phyloP scores from a whole-genome alignment of 441 rosid species.

The Gossypium gossypioides region DNA sequence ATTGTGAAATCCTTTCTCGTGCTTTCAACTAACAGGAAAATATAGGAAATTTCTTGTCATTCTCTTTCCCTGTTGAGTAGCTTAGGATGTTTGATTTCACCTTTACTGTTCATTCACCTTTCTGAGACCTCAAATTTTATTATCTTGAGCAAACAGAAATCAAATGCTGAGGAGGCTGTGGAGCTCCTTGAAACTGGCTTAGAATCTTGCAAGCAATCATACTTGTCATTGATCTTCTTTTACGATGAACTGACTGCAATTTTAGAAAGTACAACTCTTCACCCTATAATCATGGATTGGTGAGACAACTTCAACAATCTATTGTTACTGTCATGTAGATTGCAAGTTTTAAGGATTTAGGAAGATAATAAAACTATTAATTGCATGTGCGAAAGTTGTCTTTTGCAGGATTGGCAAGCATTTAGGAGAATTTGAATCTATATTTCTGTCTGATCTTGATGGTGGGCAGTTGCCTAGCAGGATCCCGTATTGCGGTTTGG shows the following conservation, averaged over 20 bases:
- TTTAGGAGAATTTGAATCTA: constrained; percentile 71
- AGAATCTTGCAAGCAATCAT: constrained; percentile 58
- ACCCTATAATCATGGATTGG: constrained; percentile 73
- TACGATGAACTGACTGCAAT: constrained; percentile 61
- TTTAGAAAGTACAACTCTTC: constrained; percentile 46
- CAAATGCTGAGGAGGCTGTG: constrained; percentile 61
- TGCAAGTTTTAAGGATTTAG: constrained; percentile 10
- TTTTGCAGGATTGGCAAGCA: constrained; percentile 61
- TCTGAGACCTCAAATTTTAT: constrained; percentile 11
- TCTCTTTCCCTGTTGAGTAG: neutral
- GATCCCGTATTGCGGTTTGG: constrained; percentile 45
- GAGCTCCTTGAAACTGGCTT: constrained; percentile 62
- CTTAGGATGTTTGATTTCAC: constrained; percentile 5
- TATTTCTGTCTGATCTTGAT: constrained; percentile 62
- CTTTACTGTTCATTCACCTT: constrained; percentile 6
- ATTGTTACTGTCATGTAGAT: constrained; percentile 15
- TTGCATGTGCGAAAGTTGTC: constrained; percentile 12
- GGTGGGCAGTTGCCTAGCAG: constrained; percentile 39
- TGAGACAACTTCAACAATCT: constrained; percentile 24
- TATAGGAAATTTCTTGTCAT: neutral
- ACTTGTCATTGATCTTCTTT: constrained; percentile 50
- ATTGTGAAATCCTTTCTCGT: neutral
- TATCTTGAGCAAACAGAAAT: constrained; percentile 33
- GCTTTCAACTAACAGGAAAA: neutral
- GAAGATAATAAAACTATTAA: constrained; percentile 12